Percentiles rank a stretch among this genome's conserved stretches.
phyloP scores from a whole-genome alignment of 495 filamentous ascomycete species.

The Hyaloscypha variabilis region DNA sequence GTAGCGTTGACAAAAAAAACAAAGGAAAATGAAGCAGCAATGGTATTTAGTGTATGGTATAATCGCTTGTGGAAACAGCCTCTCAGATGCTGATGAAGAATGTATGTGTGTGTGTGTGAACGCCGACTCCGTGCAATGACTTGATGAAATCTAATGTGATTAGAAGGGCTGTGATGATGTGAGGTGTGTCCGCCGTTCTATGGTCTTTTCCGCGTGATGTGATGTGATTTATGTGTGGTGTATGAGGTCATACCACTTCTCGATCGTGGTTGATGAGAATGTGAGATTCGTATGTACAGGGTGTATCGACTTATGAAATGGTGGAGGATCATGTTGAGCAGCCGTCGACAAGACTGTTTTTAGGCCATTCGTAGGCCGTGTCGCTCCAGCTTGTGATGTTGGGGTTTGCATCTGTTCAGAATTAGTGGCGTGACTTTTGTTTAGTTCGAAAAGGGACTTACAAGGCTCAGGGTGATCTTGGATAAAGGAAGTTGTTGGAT shows the following conservation, averaged over 20 bases:
- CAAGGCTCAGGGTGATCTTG: slow-evolving; percentile 63
- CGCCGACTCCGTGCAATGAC: too few relatives aligned
- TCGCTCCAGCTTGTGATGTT: slow-evolving; percentile 64
- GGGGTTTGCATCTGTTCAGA: slow-evolving; percentile 43
- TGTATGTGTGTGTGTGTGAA: too few relatives aligned
- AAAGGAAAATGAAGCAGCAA: too few relatives aligned
- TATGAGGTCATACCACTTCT: neutral
- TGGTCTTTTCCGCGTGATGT: neutral
- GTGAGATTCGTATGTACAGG: neutral
- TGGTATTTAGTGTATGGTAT: too few relatives aligned
- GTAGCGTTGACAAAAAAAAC: too few relatives aligned
- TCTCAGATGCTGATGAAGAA: too few relatives aligned
- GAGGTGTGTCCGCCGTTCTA: neutral
- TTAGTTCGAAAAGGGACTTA: slow-evolving; percentile 11
- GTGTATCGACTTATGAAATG: neutral
- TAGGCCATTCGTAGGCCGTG: slow-evolving; percentile 48
- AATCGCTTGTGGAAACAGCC: too few relatives aligned
- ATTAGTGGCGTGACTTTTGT: slow-evolving; percentile 3
- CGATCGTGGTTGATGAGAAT: neutral
- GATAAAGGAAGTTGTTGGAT: slow-evolving; percentile 74
- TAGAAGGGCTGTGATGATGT: too few relatives aligned
- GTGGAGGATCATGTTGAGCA: slow-evolving; percentile 32
- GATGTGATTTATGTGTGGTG: too few relatives aligned
- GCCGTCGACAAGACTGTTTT: slow-evolving; percentile 49
- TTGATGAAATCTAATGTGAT: too few relatives aligned